phyloP scores from a whole-genome alignment of 2,329 filamentous ascomycete genomes.

The Gaeumannomyces sp. region DNA sequence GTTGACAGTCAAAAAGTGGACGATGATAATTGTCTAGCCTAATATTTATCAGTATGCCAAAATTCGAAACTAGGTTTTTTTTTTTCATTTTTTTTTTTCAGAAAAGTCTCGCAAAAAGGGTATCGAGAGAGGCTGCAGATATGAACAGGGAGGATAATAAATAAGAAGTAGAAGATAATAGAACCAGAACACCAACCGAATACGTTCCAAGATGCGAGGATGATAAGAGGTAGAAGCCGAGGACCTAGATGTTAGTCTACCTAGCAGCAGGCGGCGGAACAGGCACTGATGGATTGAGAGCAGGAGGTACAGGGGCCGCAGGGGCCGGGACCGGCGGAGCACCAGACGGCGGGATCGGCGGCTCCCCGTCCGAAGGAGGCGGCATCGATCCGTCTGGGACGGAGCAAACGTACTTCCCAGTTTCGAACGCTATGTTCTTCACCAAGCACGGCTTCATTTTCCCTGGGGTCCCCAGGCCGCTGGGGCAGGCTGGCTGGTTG shows the following conservation, averaged over 20 bases:
- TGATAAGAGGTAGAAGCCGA: too few relatives aligned
- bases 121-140: neutral
- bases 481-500: slow-evolving; percentile 39
- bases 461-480: slow-evolving; percentile 32
- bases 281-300: too few relatives aligned
- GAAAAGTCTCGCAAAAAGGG: neutral
- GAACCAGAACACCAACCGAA: too few relatives aligned
- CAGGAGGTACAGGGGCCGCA: too few relatives aligned
- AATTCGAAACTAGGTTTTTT: too few relatives aligned
- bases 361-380: too few relatives aligned
- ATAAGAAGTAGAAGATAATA: too few relatives aligned
- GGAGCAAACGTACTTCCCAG: slow-evolving; percentile 30
- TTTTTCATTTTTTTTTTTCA: too few relatives aligned
- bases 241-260: neutral
- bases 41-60: too few relatives aligned
- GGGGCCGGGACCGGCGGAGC: neutral
- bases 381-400: neutral
- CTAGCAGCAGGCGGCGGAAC: too few relatives aligned
- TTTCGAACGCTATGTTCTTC: slow-evolving; percentile 41
- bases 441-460: slow-evolving; percentile 33
- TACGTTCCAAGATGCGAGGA: too few relatives aligned
- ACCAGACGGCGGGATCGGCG: neutral
- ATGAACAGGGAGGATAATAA: too few relatives aligned
- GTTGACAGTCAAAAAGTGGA: neutral
- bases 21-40: neutral